Evolutionary conservation across 495 filamentous ascomycete genomes (phyloP).

Genomic region (Talaromyces nanjingensis): DNA sequence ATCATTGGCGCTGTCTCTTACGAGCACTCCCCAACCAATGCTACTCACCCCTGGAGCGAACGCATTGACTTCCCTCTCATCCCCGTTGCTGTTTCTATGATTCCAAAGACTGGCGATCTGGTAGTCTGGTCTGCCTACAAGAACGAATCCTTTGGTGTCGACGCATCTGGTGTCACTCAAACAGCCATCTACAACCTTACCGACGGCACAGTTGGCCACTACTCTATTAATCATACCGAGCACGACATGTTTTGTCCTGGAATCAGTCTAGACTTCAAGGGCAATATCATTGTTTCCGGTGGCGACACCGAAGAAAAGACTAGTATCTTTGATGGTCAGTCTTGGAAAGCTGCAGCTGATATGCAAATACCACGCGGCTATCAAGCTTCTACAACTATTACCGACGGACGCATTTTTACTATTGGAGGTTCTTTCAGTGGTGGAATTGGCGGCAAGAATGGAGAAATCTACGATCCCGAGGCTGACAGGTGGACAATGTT

Average conservation of each 20-base stretch:
- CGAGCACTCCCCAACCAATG: neutral
- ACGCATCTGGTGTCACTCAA: conserved; percentile 1
- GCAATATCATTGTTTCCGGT: conserved; percentile 48
- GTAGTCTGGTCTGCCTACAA: conserved; percentile 37
- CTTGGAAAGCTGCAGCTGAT: conserved; percentile 24
- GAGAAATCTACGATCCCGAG: conserved; percentile 44
- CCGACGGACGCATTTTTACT: conserved; percentile 50
- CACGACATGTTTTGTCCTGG: conserved; percentile 63
- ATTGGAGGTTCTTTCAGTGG: conserved; percentile 55
- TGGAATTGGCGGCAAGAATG: conserved; percentile 40
- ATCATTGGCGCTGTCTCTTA: neutral
- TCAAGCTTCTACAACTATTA: conserved; percentile 42
- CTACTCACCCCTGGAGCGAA: conserved; percentile 1
- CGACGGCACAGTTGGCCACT: conserved; percentile 25
- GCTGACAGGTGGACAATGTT: conserved; percentile 32
- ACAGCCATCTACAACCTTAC: conserved; percentile 32
- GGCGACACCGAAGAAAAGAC: conserved; percentile 36
- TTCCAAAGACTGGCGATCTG: conserved; percentile 29
- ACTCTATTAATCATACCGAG: conserved; percentile 35
- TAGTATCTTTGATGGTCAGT: conserved; percentile 36
- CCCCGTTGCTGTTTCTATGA: conserved; percentile 32
- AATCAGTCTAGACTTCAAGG: conserved; percentile 42
- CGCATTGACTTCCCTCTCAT: conserved; percentile 45
- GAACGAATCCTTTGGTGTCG: conserved; percentile 21
- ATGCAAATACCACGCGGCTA: conserved; percentile 52